Base-by-base conservation (phyloP, 768 basidiomycete genomes). In the Collybiopsis luxurians region DNA sequence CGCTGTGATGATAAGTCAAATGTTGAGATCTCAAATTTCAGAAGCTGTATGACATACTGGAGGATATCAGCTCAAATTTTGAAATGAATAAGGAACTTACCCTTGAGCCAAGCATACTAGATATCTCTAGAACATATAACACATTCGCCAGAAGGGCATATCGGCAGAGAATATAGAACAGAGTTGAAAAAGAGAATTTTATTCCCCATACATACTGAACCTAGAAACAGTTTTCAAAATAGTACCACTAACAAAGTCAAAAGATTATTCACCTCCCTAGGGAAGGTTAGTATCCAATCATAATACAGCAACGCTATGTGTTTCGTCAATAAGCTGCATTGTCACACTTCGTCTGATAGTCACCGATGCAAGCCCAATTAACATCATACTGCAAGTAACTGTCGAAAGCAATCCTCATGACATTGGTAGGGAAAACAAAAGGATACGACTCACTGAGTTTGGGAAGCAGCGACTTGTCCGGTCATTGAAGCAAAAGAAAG, bases 111-210 rank as follows among this genome's bases (percentile, higher is more conserved):
- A 70, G 58, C 36, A 61, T 59, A 21, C 63, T 52, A 0, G 60
- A 48, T 0, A 71, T 66, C 4, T 60, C 67, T 7, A 74, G 59
- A 0, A 71, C 60, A 57, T 68, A 73, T 11, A 73, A 51, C 15
- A 73, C 57, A 45, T 74, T 74, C 3, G 66, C 71, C 2, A 68
- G 45, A 42, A 73, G 62, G 1, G 70, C 72, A 47, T 73, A 73
- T 31, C 72, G 70, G 51, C 69, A 73, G 17, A 68, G 59, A 27
- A 67, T 56, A 57, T 71, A 72, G 19, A 71, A 63, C 67, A 72
- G 9, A 0, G 68, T 72, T 12, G 68, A 67, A 9, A 68, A 21
- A 13, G 65, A 55, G 21, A 72, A 61, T 43, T 56, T 62, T 13
- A 60, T 46, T 31, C 43, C 42, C 73, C 72, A 73, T 2, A 74